phyloP scores from a whole-genome alignment of 169 alveolate species.

The Plasmodium berghei region DNA sequence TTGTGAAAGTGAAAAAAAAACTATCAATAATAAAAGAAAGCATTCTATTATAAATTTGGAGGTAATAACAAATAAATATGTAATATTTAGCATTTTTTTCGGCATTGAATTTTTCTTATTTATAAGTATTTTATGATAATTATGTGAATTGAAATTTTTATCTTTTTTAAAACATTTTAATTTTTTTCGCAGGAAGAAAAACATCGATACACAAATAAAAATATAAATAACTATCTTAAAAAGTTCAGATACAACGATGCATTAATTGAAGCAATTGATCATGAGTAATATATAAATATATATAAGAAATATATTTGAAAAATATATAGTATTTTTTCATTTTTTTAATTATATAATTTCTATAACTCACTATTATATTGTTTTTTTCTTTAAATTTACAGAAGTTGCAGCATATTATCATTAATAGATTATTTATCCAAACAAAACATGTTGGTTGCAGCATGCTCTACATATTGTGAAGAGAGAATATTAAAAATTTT shows the following conservation, averaged over 20 bases:
- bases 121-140: not conserved
- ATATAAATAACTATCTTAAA: slow-evolving; percentile 7
- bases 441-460: slow-evolving; percentile 35
- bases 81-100: too few species aligned
- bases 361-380: too few species aligned
- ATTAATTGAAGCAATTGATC: slow-evolving; percentile 13
- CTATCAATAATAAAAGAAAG: not conserved
- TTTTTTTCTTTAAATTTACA: slow-evolving; percentile 7
- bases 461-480: slow-evolving; percentile 50
- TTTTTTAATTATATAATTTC: too few species aligned
- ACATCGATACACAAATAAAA: not conserved
- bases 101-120: too few species aligned
- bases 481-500: slow-evolving; percentile 25
- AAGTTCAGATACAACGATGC: slow-evolving; percentile 54
- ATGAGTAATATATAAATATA: slow-evolving; percentile 28
- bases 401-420: slow-evolving; percentile 21
- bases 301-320: not conserved
- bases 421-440: slow-evolving; percentile 47
- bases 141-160: not conserved
- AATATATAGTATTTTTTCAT: not conserved
- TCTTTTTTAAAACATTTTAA: not conserved
- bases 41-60: not conserved
- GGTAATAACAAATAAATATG: not conserved
- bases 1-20: not conserved
- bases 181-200: slow-evolving; percentile 34